Conservation (phyloP, 305 asterid species). For the Fraxinus xanthoxyloides region DNA sequence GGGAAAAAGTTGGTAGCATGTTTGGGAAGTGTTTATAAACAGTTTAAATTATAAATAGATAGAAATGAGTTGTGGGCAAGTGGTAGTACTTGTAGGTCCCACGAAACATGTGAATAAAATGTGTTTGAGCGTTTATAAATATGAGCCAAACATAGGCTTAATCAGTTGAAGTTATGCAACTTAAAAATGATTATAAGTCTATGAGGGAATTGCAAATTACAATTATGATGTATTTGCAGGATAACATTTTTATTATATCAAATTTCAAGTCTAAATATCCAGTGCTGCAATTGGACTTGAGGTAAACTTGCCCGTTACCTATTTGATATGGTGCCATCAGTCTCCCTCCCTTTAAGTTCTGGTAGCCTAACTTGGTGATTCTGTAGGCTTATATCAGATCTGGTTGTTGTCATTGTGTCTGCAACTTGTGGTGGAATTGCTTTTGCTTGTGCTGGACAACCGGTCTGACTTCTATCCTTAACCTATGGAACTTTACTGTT, state of each 20-base stretch:
- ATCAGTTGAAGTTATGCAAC: constrained; percentile 6
- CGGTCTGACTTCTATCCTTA: constrained; percentile 55
- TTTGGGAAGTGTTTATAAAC: neutral
- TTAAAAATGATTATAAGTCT: neutral
- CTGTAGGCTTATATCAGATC: constrained; percentile 90
- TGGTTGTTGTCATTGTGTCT: constrained; percentile 95
- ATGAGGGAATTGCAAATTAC: constrained; percentile 16
- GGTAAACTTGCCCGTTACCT: constrained; percentile 44
- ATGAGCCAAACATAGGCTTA: neutral
- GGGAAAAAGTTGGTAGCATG: neutral
- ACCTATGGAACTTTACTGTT: constrained; percentile 8
- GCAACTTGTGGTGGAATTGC: constrained; percentile 99
- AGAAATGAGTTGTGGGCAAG: neutral
- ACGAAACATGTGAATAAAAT: neutral
- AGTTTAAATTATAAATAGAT: too few species aligned
- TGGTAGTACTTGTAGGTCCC: neutral
- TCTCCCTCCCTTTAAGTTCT: constrained; percentile 10
- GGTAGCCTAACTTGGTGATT: constrained; percentile 26
- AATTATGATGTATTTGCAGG: constrained; percentile 46
- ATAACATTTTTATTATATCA: constrained; percentile 91
- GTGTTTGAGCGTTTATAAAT: neutral
- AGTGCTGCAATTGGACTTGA: constrained; percentile 84
- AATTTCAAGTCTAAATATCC: constrained; percentile 96
- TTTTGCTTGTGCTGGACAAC: constrained; percentile 99
- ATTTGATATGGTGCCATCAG: neutral